These are phyloP conservation scores for Xylaria digitata DNA, from an alignment of 2,329 filamentous ascomycete species.

Conservation along the genomic window DNA sequence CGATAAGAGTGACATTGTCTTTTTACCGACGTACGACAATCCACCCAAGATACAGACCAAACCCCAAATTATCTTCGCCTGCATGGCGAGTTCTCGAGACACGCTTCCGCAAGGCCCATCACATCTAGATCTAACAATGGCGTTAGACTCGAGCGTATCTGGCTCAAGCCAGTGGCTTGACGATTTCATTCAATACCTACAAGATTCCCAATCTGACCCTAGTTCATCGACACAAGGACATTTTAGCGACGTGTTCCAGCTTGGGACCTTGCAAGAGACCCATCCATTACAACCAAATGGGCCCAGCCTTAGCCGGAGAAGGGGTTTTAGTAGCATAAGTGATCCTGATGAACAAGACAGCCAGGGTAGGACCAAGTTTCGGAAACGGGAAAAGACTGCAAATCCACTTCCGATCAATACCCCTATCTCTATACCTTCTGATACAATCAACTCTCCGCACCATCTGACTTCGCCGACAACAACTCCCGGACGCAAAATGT, in stretches of 20 bases:
- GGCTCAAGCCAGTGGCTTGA: conserved; percentile 8
- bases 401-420: neutral
- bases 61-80: neutral
- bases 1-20: neutral
- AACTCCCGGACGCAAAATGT: neutral
- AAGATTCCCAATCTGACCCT: neutral
- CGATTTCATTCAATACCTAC: neutral
- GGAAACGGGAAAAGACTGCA: neutral
- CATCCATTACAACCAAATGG: neutral
- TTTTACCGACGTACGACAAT: neutral
- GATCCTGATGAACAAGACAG: neutral
- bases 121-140: conserved; percentile 3
- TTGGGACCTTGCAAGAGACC: neutral
- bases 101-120: neutral
- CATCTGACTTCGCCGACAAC: neutral
- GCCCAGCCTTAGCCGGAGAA: neutral
- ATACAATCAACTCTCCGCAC: neutral
- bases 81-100: neutral
- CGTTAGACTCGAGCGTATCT: neutral
- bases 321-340: neutral
- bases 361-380: neutral
- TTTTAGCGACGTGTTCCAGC: neutral
- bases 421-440: neutral
- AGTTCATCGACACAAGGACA: neutral
- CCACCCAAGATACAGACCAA: neutral